Evolutionary conservation across 2,329 filamentous ascomycete genomes (phyloP).

Genomic region (Chaetomiaceae sp.): DNA sequence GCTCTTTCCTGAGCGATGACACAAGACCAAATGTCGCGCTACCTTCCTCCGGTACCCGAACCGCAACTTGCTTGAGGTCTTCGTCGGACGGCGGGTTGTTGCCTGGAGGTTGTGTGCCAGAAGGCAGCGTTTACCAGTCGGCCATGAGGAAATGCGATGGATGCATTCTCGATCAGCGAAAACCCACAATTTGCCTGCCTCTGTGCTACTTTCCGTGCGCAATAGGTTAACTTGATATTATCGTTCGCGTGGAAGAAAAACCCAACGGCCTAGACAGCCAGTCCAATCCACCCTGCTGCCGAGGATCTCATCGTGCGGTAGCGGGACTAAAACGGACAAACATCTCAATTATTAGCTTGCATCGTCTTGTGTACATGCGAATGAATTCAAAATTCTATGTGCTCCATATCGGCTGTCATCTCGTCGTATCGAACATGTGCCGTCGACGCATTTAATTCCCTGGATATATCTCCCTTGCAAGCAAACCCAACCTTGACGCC

Average conservation of each 20-base stretch:
- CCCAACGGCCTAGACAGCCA: constrained; percentile 61
- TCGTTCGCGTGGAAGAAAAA: constrained; percentile 60
- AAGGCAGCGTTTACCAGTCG: too few species aligned
- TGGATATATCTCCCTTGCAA: neutral
- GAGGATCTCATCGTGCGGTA: constrained; percentile 49
- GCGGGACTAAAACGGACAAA: constrained; percentile 62
- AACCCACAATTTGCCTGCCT: constrained; percentile 59
- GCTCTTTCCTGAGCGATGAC: constrained; percentile 8
- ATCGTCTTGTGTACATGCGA: too few species aligned
- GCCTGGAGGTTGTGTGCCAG: neutral
- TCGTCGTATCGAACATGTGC: neutral
- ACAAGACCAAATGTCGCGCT: neutral
- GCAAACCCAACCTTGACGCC: neutral
- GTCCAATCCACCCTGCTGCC: constrained; percentile 62
- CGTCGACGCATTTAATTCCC: neutral
- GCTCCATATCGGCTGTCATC: neutral
- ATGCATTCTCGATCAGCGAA: neutral
- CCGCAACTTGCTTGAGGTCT: too few species aligned
- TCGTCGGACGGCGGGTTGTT: neutral
- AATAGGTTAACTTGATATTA: constrained; percentile 53
- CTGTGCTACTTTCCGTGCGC: constrained; percentile 52
- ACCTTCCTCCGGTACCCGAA: neutral
- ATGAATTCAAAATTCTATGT: too few species aligned
- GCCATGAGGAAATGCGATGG: too few species aligned
- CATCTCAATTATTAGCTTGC: too few species aligned